Base-by-base conservation (phyloP, 805 yeast species). In the Kuraishia ogatae region DNA sequence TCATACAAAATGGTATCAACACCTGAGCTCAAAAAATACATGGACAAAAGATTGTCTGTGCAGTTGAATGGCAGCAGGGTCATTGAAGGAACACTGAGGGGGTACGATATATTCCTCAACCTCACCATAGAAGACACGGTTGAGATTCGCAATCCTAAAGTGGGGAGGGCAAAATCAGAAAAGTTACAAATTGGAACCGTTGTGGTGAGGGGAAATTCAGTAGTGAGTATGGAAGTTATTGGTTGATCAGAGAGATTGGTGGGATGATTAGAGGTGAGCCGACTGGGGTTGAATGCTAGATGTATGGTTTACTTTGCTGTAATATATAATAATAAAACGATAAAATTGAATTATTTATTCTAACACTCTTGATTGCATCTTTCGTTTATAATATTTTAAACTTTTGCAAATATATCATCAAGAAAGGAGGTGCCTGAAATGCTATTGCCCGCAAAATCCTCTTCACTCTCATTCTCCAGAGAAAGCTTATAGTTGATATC, bases 51-150 rank as follows among this genome's bases (percentile, higher is more conserved):
- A 62, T 76, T 93, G 26, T 75, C 83, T 15, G 73, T 93, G 19
- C 87, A 86, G 60, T 75, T 93, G 57, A 90, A 89, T 67, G 96
- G 96, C 1, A 72, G 87, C 15, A 77, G 97, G 53, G 80, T 80
- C 61, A 81, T 93, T 1, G 79, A 81, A n/a, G 98, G 98, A 1
- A 80, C 81, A 13, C 76, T 93, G 54, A 76, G 89, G 62, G 98
- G 98, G 1, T 93, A 83, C 67, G 98, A 93, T 66, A 80, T 83
- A 26, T 72, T 72, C 51, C 55, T 72, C 48, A 72, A 72, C 54
- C 56, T 72, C 53, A 71, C 73, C 19, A 47, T 72, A 22, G 62
- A 62, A 56, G 66, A 62, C 39, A 63, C 63, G 4, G 63, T 63
- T 22, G 64, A 64, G 65, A 52, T 72, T 68, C 64, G 43, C 43